A percentile compares a stretch with the other conserved stretches of the same genome.
Conservation (phyloP, 1,284 basidiomycete genomes). For the Megacollybia platyphylla region DNA sequence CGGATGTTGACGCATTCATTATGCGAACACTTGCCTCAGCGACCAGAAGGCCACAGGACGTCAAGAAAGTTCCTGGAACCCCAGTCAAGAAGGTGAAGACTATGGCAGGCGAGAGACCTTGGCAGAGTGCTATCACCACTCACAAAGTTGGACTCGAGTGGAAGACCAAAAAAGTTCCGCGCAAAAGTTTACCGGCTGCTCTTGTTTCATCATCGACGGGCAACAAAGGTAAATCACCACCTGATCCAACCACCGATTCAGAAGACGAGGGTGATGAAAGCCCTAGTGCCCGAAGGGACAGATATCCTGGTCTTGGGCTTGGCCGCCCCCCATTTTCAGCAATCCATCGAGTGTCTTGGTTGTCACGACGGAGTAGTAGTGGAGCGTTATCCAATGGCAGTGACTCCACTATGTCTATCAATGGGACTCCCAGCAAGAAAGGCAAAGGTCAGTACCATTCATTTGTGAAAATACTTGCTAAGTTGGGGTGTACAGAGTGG, state of each 20-base stretch:
- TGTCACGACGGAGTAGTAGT: conserved; percentile 64
- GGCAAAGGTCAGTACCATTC: conserved; percentile 25
- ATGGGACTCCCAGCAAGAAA: conserved; percentile 47
- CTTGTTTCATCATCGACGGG: conserved; percentile 27
- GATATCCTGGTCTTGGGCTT: conserved; percentile 55
- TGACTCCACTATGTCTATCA: conserved; percentile 40
- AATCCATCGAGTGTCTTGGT: conserved; percentile 27
- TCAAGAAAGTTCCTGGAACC: conserved; percentile 62
- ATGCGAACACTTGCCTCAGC: conserved; percentile 52
- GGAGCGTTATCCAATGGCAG: conserved; percentile 66
- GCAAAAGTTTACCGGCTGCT: conserved; percentile 63
- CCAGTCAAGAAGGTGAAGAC: conserved; percentile 66
- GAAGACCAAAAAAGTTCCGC: conserved; percentile 38
- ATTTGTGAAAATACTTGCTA: conserved; percentile 2
- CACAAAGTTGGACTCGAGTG: conserved; percentile 49
- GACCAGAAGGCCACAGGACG: conserved; percentile 30
- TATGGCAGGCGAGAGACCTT: conserved; percentile 46
- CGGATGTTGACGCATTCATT: conserved; percentile 59
- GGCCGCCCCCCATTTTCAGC: conserved; percentile 36
- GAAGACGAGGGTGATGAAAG: conserved; percentile 41
- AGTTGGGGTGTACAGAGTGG: conserved; percentile 29
- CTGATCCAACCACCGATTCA: conserved; percentile 27
- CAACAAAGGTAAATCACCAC: conserved; percentile 13
- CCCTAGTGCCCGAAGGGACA: conserved; percentile 35
- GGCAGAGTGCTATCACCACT: conserved; percentile 61